Percentiles rank a stretch among this genome's conserved stretches.
Evolutionary conservation across 139 green algal species (phyloP).

Genomic region (Coccomyxa sp.): DNA sequence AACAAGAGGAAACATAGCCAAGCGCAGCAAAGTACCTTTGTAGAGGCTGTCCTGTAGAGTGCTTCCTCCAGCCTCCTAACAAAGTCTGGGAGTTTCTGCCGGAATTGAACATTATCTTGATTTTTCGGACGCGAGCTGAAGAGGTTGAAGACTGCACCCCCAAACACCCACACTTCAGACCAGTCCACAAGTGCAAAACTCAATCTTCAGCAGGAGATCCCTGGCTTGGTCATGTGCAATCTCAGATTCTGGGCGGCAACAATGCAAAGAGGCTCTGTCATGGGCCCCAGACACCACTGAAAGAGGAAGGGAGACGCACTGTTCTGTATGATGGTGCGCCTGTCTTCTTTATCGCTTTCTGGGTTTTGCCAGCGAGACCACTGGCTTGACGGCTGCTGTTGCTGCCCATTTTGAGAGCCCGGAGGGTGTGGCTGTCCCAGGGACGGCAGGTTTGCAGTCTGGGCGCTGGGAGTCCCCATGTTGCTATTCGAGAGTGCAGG

Average conservation of each 20-base stretch:
- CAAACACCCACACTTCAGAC: background rate
- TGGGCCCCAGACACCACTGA: no score
- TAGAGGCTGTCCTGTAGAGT: conserved; percentile 67
- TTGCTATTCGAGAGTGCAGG: no score
- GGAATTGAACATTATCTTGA: conserved; percentile 17
- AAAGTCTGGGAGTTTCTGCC: conserved; percentile 81
- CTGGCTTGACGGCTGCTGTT: background rate
- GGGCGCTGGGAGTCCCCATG: no score
- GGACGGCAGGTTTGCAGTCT: no score
- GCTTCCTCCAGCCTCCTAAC: conserved; percentile 74
- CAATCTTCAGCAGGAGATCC: no score
- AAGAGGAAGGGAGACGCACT: background rate
- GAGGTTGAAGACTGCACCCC: background rate
- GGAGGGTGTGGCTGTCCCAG: no score
- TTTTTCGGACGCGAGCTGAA: background rate
- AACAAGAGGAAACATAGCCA: background rate
- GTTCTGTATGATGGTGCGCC: background rate
- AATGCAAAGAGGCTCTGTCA: no score
- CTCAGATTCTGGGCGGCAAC: no score
- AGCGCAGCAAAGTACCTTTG: conserved; percentile 34
- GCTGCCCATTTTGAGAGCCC: background rate
- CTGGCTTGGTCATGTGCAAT: no score
- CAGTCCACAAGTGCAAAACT: background rate
- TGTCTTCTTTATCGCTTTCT: background rate
- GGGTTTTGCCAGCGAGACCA: conserved; percentile 1